Evolutionary conservation across 129 eudicot genomes (phyloP), one percentile per base, ranked within the genome.

Genomic region (Flaveria brownii): DNA sequence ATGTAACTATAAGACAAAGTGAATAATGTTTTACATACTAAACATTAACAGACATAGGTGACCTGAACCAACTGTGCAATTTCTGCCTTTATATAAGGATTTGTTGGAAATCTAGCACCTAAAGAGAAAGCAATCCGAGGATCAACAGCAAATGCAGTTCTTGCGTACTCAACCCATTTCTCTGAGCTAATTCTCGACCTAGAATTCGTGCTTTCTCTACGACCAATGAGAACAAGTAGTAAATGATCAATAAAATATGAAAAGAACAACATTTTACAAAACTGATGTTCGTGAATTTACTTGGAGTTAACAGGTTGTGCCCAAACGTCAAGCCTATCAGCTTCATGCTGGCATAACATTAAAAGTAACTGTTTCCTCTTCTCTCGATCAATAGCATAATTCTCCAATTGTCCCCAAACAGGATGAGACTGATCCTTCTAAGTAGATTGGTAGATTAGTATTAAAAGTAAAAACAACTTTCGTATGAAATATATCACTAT

Each of bases 311-410:
- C 73, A 85, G 99, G 97, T 50, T 91, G 94, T 22, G 99, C 97
- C 99, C 99, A 94, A 74, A 94, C 97, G 60, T 94, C 99, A 68
- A 94, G 99, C 76, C 99, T 87, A 62, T 94, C 97, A 78, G 97
- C 96, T 77, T 94, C 99, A 73, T 89, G 92, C 78, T 94, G 97
- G 85, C 99, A 91, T 72, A 94, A 80, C 99, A 94, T 91, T 80
- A 91, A 73, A 70, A 91, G 97, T 41, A 94, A 80, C 80, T 89
- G 99, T 85, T 86, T 91, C 88, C 99, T 81, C 83, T 89, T 94
- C 71, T 94, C 99, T 77, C 96, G 82, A 66, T 92, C 97, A 69
- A 74, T 81, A 61, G 83, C 82, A 73, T 89, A 89, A 82, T 87
- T 91, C 80, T 89, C 97, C 92, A 91, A 82, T 63, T 76, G 87